Base-by-base conservation (phyloP, 306 rosid species). In the barrel medic (Medicago truncatula) region DNA sequence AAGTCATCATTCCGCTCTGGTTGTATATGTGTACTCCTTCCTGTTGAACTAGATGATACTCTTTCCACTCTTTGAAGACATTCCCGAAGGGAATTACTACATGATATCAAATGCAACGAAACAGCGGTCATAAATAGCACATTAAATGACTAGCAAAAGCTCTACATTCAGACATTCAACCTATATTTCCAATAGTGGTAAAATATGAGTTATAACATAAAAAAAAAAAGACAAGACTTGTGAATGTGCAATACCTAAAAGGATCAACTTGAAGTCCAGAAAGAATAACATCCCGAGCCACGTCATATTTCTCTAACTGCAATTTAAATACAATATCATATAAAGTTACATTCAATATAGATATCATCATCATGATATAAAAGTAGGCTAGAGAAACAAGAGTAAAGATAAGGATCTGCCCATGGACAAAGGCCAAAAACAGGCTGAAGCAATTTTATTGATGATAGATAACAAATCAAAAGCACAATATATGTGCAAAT, bases 181-280 rank as follows among this genome's bases (percentile, higher is more conserved):
- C 47, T 17, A 63, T 25, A 61, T 58, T 53, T 63, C 54, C 38
- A 66, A 52, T 71, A 72, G 66, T 43, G 62, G 25, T 28, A 57
- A 31, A 36, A 56, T 15, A 73, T 44, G 61, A 67, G 76, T 28
- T 23, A 25, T 36, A 39, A 2, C n/a, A n/a, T n/a, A 63, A 62
- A 9, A 28, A 59, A 60, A 47, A 49, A 9, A 38, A 62, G 38
- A 21, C 49, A 39, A 71, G 49, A 52, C 13, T 52, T 62, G 73
- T 43, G 64, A 75, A 76, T 65, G 67, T 16, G 47, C 34, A 78
- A 76, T 88, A 95, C 99, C 99, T 88, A 75, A 81, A 87, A 73
- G 92, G 93, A 75, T 95, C 91, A 62, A 89, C 80, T 79, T 92
- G 97, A 83, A 95, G 99, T 73, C 97, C 99, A 9, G 92, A 89